Percentiles rank a stretch among this genome's conserved stretches.
phyloP scores from a whole-genome alignment of 805 yeast species.

The Sugiyamaella floridensis region DNA sequence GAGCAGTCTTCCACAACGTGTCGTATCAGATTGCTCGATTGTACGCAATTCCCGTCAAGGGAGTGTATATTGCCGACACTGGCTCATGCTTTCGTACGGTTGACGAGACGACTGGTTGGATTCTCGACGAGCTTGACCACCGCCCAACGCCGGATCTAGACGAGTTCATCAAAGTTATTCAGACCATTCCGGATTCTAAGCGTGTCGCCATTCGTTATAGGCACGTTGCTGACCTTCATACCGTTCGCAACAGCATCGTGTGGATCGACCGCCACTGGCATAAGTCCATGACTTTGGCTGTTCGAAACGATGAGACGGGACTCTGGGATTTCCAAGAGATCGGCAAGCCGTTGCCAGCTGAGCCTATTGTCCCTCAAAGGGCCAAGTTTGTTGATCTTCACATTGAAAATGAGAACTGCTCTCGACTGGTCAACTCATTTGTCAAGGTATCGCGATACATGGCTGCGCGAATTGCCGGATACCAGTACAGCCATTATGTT shows the following conservation, averaged over 20 bases:
- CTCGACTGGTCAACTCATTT: constrained; percentile 56
- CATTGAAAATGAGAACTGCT: constrained; percentile 45
- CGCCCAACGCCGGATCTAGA: constrained; percentile 67
- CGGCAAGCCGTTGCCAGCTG: constrained; percentile 52
- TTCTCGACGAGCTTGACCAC: constrained; percentile 71
- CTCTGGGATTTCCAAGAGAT: constrained; percentile 49
- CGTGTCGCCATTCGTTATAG: constrained; percentile 66
- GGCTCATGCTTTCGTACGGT: constrained; percentile 58
- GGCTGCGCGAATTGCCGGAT: constrained; percentile 72
- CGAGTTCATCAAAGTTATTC: constrained; percentile 71
- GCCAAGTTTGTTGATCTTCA: constrained; percentile 36
- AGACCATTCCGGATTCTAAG: constrained; percentile 64
- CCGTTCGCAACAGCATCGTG: constrained; percentile 58
- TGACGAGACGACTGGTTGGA: constrained; percentile 65
- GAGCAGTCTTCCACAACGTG: constrained; percentile 78
- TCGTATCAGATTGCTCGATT: constrained; percentile 86
- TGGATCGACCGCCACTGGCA: constrained; percentile 84
- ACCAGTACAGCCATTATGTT: constrained; percentile 31
- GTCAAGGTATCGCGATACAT: constrained; percentile 60
- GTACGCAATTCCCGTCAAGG: constrained; percentile 75
- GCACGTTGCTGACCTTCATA: constrained; percentile 74
- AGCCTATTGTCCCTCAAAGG: constrained; percentile 44
- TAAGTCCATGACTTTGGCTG: constrained; percentile 60
- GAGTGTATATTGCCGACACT: constrained; percentile 74
- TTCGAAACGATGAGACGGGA: constrained; percentile 49